Evolutionary conservation across 225 moss, liverwort and hornwort genomes (phyloP).

Genomic region (Thuidium tamariscinum): DNA sequence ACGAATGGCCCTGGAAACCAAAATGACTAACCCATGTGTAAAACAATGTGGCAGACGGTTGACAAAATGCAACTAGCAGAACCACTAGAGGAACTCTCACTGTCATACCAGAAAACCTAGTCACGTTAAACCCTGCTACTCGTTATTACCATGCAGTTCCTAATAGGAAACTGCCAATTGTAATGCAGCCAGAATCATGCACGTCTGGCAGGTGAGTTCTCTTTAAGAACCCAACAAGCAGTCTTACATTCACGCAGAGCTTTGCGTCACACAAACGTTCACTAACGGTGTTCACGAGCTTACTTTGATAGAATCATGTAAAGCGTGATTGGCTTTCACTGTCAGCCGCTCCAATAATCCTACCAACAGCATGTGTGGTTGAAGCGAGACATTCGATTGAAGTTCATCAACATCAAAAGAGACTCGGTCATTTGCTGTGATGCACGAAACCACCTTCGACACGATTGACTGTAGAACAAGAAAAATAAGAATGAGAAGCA

Average conservation of each 20-base stretch:
- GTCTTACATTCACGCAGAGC: neutral
- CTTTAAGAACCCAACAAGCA: neutral
- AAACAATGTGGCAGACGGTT: neutral
- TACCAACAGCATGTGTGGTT: conserved; percentile 23
- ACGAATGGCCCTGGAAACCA: neutral
- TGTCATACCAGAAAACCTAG: neutral
- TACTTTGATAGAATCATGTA: conserved; percentile 68
- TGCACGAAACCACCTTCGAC: conserved; percentile 77
- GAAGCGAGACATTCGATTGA: conserved; percentile 1
- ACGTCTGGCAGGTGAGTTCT: neutral
- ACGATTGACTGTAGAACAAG: conserved; percentile 60
- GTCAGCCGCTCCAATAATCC: conserved; percentile 58
- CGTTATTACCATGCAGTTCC: neutral
- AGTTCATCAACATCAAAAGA: conserved; percentile 2
- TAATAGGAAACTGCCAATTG: neutral
- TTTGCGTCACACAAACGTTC: neutral
- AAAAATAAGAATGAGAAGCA: neutral
- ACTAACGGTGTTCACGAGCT: neutral
- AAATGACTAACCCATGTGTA: neutral
- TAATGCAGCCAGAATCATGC: neutral
- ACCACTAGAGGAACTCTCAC: neutral
- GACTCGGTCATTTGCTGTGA: conserved; percentile 10
- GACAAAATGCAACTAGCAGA: neutral
- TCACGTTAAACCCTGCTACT: neutral
- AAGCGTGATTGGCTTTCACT: conserved; percentile 26